These are phyloP conservation scores for Pichia nakasei DNA, from an alignment of 805 yeast species.

Conservation along the genomic window DNA sequence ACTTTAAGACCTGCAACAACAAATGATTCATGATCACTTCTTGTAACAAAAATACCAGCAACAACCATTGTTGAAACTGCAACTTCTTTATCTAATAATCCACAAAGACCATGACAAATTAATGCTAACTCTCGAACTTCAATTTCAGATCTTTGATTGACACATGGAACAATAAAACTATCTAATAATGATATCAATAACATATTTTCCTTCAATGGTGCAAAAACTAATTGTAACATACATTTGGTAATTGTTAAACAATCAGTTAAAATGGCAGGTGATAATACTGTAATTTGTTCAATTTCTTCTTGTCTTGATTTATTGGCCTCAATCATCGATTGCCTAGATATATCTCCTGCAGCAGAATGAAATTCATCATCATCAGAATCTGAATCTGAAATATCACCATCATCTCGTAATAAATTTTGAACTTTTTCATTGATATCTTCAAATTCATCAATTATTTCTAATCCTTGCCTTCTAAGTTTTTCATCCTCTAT, in stretches of 20 bases:
- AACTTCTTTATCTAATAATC: constrained; percentile 56
- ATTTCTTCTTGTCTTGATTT: constrained; percentile 25
- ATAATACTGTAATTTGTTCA: constrained; percentile 32
- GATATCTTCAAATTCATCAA: not conserved
- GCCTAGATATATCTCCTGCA: constrained; percentile 23
- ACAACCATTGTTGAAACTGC: constrained; percentile 56
- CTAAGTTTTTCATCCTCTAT: not conserved
- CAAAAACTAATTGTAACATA: constrained; percentile 58
- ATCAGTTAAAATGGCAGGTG: constrained; percentile 43
- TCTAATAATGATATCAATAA: constrained; percentile 63
- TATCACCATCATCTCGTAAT: constrained; percentile 4
- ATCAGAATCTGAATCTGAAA: constrained; percentile 5
- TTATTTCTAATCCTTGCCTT: not conserved
- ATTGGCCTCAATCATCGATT: constrained; percentile 25
- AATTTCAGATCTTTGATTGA: constrained; percentile 43
- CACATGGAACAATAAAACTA: constrained; percentile 72
- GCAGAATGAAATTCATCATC: constrained; percentile 22
- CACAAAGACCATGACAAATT: constrained; percentile 69
- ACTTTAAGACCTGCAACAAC: constrained; percentile 57
- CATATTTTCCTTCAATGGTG: constrained; percentile 55
- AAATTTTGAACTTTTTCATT: constrained; percentile 1
- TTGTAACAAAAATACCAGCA: constrained; percentile 59
- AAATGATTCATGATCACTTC: constrained; percentile 49
- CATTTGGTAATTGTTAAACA: constrained; percentile 63
- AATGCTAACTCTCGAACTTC: constrained; percentile 58